Conservation (phyloP, 2,329 filamentous ascomycete genomes). For the Orbilia ellipsospora region DNA sequence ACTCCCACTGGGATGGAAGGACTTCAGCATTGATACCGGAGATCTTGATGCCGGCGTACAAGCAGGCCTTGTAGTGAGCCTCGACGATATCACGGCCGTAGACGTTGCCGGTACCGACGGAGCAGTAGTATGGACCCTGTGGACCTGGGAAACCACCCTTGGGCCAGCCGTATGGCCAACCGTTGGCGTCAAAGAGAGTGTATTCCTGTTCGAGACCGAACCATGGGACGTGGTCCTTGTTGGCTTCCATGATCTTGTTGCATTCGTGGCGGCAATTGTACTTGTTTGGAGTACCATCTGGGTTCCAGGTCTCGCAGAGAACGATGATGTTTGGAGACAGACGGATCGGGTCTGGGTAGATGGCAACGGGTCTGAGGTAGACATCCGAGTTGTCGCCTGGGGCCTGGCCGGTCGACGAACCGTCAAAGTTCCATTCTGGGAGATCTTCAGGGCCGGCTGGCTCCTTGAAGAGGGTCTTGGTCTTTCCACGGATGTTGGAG, state of each 20-base stretch:
- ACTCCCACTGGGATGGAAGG: slow-evolving; percentile 98
- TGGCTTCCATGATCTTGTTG: slow-evolving; percentile 86
- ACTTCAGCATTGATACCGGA: slow-evolving; percentile 99
- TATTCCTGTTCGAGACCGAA: slow-evolving; percentile 99
- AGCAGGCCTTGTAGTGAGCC: slow-evolving; percentile 88
- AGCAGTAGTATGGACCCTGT: slow-evolving; percentile 96
- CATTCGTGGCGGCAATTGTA: slow-evolving; percentile 97
- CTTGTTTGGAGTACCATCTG: slow-evolving; percentile 95
- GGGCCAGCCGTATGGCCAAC: slow-evolving; percentile 93
- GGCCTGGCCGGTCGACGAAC: slow-evolving; percentile 91
- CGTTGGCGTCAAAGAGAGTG: slow-evolving; percentile 85
- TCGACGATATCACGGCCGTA: slow-evolving; percentile 98
- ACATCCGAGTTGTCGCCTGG: slow-evolving; percentile 96
- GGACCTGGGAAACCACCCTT: slow-evolving; percentile 88
- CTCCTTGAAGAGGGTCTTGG: slow-evolving; percentile 77
- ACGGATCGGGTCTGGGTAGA: slow-evolving; percentile 93
- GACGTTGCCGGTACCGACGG: slow-evolving; percentile 96
- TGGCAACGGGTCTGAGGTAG: slow-evolving; percentile 89
- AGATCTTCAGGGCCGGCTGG: slow-evolving; percentile 72
- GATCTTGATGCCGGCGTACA: slow-evolving; percentile 91
- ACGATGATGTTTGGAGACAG: slow-evolving; percentile 91
- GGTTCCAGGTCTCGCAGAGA: slow-evolving; percentile 92
- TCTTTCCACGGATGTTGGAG: slow-evolving; percentile 91
- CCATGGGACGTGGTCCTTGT: slow-evolving; percentile 87
- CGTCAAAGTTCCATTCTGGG: slow-evolving; percentile 84